phyloP scores from a whole-genome alignment of 176 grass and related monocot genomes.

The Aegilops speltoides region DNA sequence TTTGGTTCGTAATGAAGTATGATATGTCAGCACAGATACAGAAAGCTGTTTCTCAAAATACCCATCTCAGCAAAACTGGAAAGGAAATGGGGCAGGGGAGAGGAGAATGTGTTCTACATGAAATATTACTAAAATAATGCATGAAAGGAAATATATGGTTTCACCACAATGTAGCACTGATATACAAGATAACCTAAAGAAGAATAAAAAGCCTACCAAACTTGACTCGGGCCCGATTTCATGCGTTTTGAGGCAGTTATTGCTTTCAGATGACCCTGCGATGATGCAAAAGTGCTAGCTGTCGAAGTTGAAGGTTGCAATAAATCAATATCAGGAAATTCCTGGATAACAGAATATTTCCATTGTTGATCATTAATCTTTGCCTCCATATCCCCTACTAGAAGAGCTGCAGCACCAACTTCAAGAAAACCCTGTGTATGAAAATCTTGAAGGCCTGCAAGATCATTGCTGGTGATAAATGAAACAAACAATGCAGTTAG shows the following conservation, averaged over 20 bases:
- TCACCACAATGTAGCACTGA: background rate
- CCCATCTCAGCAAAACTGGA: background rate
- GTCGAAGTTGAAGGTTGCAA: slow-evolving; percentile 74
- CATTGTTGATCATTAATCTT: slow-evolving; percentile 71
- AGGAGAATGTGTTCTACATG: background rate
- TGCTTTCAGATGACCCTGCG: slow-evolving; percentile 86
- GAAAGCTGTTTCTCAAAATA: slow-evolving; percentile 2
- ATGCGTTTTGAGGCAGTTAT: slow-evolving; percentile 96
- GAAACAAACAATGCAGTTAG: slow-evolving; percentile 21
- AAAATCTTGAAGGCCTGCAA: slow-evolving; percentile 58
- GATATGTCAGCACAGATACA: background rate
- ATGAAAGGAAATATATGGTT: slow-evolving; percentile 7
- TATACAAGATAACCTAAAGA: slow-evolving; percentile 4
- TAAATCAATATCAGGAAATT: slow-evolving; percentile 89
- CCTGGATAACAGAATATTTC: slow-evolving; percentile 65
- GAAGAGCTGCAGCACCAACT: slow-evolving; percentile 88
- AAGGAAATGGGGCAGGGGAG: background rate
- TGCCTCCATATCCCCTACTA: slow-evolving; percentile 80
- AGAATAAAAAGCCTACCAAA: slow-evolving; percentile 66
- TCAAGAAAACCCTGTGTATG: slow-evolving; percentile 65
- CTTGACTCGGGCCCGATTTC: slow-evolving; percentile 84
- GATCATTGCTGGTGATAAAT: slow-evolving; percentile 52
- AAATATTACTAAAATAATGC: slow-evolving; percentile 11
- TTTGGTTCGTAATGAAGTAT: background rate
- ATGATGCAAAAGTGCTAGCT: slow-evolving; percentile 62